phyloP scores from a whole-genome alignment of 208 protist species.

The Leishmania braziliensis region DNA sequence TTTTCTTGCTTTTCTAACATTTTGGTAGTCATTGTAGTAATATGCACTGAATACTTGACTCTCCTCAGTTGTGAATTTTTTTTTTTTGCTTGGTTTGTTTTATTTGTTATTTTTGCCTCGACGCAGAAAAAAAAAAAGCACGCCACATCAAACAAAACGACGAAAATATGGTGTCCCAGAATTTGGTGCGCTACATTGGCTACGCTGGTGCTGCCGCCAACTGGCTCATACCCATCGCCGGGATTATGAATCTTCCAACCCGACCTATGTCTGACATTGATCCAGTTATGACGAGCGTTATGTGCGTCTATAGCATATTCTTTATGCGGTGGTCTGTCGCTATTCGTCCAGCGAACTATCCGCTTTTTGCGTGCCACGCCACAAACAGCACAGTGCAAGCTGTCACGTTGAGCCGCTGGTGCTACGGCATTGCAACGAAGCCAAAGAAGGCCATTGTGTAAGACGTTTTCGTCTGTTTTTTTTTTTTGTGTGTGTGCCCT shows the following conservation, averaged over 20 bases:
- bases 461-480: slow-evolving; percentile 2
- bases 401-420: slow-evolving; percentile 56
- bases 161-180: slow-evolving; percentile 69
- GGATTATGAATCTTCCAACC: slow-evolving; percentile 83
- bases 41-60: not conserved
- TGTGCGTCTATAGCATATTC: slow-evolving; percentile 77
- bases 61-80: slow-evolving; percentile 4
- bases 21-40: not conserved
- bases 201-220: slow-evolving; percentile 86
- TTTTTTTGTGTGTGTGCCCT: not conserved
- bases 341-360: slow-evolving; percentile 87
- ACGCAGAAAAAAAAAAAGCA: not conserved
- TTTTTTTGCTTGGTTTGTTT: not conserved
- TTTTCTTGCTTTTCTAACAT: not conserved
- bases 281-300: slow-evolving; percentile 76
- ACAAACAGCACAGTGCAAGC: slow-evolving; percentile 83
- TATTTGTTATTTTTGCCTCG: not conserved
- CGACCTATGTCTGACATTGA: slow-evolving; percentile 83
- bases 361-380: slow-evolving; percentile 81
- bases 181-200: slow-evolving; percentile 70
- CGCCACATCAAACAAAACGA: not conserved
- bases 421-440: slow-evolving; percentile 22
- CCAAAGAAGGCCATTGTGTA: slow-evolving; percentile 32
- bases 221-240: slow-evolving; percentile 91
- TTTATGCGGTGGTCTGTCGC: slow-evolving; percentile 89